Conservation (phyloP, 106 monocot genomes). For the Platanthera zijinensis region DNA sequence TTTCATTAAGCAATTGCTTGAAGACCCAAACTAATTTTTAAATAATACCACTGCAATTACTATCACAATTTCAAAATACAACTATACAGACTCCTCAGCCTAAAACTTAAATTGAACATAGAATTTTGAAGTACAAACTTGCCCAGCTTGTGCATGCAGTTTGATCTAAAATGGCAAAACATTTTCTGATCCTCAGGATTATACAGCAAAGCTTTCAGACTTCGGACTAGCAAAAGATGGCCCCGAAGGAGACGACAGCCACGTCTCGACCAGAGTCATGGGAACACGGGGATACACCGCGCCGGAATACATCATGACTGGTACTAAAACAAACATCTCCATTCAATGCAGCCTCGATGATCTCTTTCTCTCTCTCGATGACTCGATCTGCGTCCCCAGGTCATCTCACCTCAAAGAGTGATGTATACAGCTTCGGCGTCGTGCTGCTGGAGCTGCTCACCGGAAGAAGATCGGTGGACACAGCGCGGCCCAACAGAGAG, state of each 20-base stretch:
- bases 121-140: not conserved
- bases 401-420: constrained; percentile 66
- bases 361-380: not conserved
- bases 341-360: not conserved
- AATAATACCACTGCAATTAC: too few relatives aligned
- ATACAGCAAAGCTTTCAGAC: constrained; percentile 13
- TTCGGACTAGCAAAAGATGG: constrained; percentile 14
- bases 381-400: constrained; percentile 17
- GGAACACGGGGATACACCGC: constrained; percentile 13
- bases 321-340: not conserved
- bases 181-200: constrained; percentile 4
- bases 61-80: too few relatives aligned
- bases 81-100: too few relatives aligned
- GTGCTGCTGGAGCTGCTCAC: constrained; percentile 64
- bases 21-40: too few relatives aligned
- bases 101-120: too few relatives aligned
- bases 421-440: constrained; percentile 81
- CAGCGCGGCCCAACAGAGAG: constrained; percentile 30
- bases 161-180: not conserved
- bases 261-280: constrained; percentile 12
- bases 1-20: too few relatives aligned
- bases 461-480: constrained; percentile 49
- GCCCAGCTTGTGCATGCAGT: not conserved
- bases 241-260: constrained; percentile 7
- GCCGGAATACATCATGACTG: constrained; percentile 15